These are phyloP conservation scores for Aegle marmelos DNA, from an alignment of 345 rosid species.

Conservation along the genomic window DNA sequence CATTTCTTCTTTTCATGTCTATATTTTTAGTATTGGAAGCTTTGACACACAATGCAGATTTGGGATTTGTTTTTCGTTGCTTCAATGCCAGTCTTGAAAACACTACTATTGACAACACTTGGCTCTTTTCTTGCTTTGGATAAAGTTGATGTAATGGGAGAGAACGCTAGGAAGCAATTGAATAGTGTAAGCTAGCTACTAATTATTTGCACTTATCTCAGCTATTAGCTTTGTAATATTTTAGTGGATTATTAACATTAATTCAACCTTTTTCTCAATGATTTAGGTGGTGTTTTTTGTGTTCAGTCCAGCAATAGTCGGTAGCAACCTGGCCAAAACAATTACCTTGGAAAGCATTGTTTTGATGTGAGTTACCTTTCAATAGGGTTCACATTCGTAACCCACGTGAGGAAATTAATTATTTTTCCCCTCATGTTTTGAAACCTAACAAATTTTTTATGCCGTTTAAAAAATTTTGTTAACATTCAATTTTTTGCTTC, in stretches of 20 bases:
- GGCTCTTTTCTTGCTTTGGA: conserved; percentile 38
- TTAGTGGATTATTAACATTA: too few species aligned
- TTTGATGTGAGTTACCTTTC: conserved; percentile 23
- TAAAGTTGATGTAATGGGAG: conserved; percentile 26
- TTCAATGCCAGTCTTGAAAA: conserved; percentile 35
- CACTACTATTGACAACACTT: conserved; percentile 34
- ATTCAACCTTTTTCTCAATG: too few species aligned
- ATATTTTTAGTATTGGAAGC: background rate
- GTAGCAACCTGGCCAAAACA: conserved; percentile 32
- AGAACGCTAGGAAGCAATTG: conserved; percentile 27
- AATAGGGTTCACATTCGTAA: too few species aligned
- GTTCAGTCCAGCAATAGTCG: conserved; percentile 37
- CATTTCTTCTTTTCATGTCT: background rate
- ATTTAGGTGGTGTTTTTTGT: conserved; percentile 36
- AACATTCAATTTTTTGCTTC: too few species aligned
- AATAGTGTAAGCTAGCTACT: conserved; percentile 20
- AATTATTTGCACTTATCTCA: background rate
- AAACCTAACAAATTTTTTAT: too few species aligned
- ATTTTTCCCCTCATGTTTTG: too few species aligned
- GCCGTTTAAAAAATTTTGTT: too few species aligned
- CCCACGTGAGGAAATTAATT: too few species aligned
- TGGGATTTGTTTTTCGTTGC: conserved; percentile 27
- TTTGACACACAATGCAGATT: conserved; percentile 20
- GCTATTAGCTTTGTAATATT: too few species aligned
- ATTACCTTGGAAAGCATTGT: conserved; percentile 33